phyloP scores from a whole-genome alignment of 2,329 filamentous ascomycete species.

The Madurella fahalii region DNA sequence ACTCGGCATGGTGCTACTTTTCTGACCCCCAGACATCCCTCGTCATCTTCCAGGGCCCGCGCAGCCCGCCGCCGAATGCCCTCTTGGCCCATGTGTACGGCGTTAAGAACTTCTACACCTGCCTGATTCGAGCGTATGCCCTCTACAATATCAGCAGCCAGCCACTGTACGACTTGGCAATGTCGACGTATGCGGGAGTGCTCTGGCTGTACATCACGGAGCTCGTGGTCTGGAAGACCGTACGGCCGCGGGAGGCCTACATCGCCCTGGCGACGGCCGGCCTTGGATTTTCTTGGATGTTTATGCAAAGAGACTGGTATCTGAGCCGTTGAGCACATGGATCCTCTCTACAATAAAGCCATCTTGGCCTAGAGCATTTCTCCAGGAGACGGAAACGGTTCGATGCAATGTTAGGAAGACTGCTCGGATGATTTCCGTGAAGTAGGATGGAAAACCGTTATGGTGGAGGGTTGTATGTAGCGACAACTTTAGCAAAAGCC shows the following conservation, averaged over 20 bases:
- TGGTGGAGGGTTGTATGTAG: too few species aligned
- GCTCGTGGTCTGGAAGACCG: conserved; percentile 27
- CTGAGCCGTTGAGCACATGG: not conserved
- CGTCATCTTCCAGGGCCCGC: conserved; percentile 30
- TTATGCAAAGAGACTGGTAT: conserved; percentile 13
- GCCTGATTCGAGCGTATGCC: conserved; percentile 32
- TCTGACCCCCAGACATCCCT: not conserved
- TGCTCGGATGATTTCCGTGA: too few species aligned
- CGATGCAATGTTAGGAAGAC: too few species aligned
- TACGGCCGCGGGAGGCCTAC: conserved; percentile 22
- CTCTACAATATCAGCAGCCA: conserved; percentile 33
- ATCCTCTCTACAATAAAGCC: too few species aligned
- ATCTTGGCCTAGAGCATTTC: too few species aligned
- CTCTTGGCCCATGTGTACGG: conserved; percentile 35
- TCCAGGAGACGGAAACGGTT: too few species aligned
- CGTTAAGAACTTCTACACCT: conserved; percentile 35
- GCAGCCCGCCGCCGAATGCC: conserved; percentile 24
- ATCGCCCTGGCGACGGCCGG: conserved; percentile 25
- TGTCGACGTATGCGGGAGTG: conserved; percentile 31
- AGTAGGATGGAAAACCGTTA: too few species aligned
- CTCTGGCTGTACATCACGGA: conserved; percentile 30
- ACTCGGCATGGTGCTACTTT: not conserved
- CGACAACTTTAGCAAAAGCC: too few species aligned
- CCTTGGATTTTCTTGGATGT: conserved; percentile 18
- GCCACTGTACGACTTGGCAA: conserved; percentile 32